These are phyloP conservation scores for Yamadazyma scolyti DNA, from an alignment of 805 yeast species.

Conservation along the genomic window DNA sequence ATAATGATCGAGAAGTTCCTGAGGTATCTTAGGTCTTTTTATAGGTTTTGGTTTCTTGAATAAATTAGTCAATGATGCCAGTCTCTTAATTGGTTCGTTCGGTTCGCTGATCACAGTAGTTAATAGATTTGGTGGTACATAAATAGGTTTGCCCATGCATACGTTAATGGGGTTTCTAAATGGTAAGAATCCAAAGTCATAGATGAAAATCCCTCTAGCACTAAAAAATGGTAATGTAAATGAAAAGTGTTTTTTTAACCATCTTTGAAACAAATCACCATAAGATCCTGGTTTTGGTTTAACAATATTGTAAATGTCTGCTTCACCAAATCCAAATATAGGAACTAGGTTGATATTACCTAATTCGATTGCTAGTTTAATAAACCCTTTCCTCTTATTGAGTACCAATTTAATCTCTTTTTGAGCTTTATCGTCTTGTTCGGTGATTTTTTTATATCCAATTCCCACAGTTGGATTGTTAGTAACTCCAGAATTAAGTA, in stretches of 20 bases:
- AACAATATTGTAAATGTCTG: slow-evolving; percentile 46
- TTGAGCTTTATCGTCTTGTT: slow-evolving; percentile 3
- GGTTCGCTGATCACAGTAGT: too few species aligned
- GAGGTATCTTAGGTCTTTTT: slow-evolving; percentile 29
- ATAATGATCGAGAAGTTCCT: slow-evolving; percentile 54
- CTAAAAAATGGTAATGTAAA: slow-evolving; percentile 90
- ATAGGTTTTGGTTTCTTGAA: slow-evolving; percentile 16
- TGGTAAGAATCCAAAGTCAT: slow-evolving; percentile 89
- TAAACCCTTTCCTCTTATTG: slow-evolving; percentile 79
- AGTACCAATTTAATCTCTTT: slow-evolving; percentile 63
- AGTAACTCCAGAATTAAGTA: slow-evolving; percentile 46
- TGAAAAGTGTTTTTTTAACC: slow-evolving; percentile 68
- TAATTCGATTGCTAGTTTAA: slow-evolving; percentile 75
- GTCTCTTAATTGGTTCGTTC: slow-evolving; percentile 3
- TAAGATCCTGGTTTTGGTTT: slow-evolving; percentile 37
- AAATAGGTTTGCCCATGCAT: slow-evolving; percentile 68
- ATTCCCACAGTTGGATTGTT: slow-evolving; percentile 29
- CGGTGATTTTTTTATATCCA: slow-evolving; percentile 19
- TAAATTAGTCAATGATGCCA: slow-evolving; percentile 17
- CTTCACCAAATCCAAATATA: slow-evolving; percentile 88
- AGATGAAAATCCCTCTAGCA: slow-evolving; percentile 89
- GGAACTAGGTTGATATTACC: slow-evolving; percentile 85
- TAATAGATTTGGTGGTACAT: slow-evolving; percentile 44
- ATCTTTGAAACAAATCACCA: slow-evolving; percentile 58
- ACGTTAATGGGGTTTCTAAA: slow-evolving; percentile 76